Conservation (phyloP, 768 basidiomycete genomes). For the Boletus subcaerulescens region DNA sequence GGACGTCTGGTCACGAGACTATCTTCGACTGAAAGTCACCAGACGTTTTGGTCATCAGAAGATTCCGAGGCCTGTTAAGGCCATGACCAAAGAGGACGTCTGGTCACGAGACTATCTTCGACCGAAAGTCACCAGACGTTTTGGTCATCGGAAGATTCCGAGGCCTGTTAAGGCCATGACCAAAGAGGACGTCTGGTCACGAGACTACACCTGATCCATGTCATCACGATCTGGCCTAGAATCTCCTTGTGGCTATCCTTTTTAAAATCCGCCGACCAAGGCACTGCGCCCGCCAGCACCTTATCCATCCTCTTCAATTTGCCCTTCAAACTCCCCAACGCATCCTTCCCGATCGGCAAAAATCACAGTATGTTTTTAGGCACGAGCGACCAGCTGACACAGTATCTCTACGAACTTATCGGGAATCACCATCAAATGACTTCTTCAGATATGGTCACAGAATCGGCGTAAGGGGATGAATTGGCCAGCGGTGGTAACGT, state of each 20-base stretch:
- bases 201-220: no score
- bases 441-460: background rate
- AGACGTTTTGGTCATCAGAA: no score
- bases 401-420: conserved; percentile 11
- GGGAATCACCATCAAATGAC: conserved; percentile 7
- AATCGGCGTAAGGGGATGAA: conserved; percentile 8
- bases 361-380: background rate
- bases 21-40: no score
- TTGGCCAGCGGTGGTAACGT: background rate
- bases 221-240: background rate
- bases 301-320: background rate
- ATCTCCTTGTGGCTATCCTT: background rate
- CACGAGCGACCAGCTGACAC: background rate
- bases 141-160: no score
- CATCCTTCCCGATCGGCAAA: conserved; percentile 11
- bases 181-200: no score
- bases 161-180: no score
- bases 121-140: no score
- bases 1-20: no score
- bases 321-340: background rate
- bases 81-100: no score
- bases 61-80: no score
- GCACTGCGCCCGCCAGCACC: background rate
- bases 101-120: no score
- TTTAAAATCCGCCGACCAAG: conserved; percentile 9